Base-by-base conservation (phyloP, 176 grass and related monocot genomes). In the Raddia guianensis region DNA sequence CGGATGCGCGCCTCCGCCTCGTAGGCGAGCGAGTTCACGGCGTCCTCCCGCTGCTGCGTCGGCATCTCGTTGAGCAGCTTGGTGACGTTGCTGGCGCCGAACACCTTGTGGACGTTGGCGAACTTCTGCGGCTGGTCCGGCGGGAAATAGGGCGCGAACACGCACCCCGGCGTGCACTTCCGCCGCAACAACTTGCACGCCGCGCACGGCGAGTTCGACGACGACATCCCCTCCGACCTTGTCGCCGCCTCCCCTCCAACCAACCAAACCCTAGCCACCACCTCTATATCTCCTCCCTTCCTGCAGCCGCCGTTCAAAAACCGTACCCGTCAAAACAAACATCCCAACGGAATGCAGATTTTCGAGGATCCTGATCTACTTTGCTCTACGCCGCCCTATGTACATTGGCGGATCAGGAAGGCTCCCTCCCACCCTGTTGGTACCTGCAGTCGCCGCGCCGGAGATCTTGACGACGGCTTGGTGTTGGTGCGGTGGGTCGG, bases 101-200 rank as follows among this genome's bases (percentile, higher is more conserved):
- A 99, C 3, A 99, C 88, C 62, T 82, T 85, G 92, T 99, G 96
- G 56, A 99, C 96, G 79, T 67, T 89, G n/a, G 90, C 84, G 62
- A 99, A 99, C 77, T 87, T 92, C 37, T 54, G 18, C 1, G 92
- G 92, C 56, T 95, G 89, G 81, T 98, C 96, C 5, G 92, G 96
- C 72, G 96, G 96, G 76, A 98, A 98, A 84, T 98, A 95, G 32
- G 96, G 96, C 20, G 92, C 90, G 49, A 98, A 95, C 14, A 95
- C 84, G 63, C 96, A 98, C 13, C 84, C 84, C 70, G 82, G 87
- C 63, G 92, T 91, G 90, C 95, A 98, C 88, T 98, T 98, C 8
- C 95, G 92, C 49, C 95, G 85, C 55, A 91, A 83, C 19, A 92
- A 82, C 78, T 98, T 98, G 83, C 95, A 98, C 59, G 92, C 95